Percentiles rank a stretch among this genome's conserved stretches.
Conservation (phyloP, 2,329 filamentous ascomycete genomes). For the Thelonectria blattea region DNA sequence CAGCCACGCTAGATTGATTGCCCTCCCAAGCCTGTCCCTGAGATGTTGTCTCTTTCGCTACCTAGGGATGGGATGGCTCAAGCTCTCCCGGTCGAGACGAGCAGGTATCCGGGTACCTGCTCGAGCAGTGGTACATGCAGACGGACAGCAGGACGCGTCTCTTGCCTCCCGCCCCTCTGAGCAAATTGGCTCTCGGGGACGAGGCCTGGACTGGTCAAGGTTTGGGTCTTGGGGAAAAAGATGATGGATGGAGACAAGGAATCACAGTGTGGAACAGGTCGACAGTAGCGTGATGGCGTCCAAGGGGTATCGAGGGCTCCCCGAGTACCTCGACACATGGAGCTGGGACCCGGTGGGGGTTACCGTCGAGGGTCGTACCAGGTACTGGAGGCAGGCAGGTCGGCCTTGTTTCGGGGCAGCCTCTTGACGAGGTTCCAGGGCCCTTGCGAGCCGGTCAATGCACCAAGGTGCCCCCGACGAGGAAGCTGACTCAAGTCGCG, state of each 20-base stretch:
- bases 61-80: too few species aligned
- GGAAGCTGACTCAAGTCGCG: slow-evolving; percentile 1
- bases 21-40: neutral
- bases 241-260: slow-evolving; percentile 24
- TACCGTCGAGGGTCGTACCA: slow-evolving; percentile 26
- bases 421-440: slow-evolving; percentile 11
- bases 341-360: slow-evolving; percentile 22
- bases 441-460: neutral
- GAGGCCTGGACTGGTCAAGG: slow-evolving; percentile 28
- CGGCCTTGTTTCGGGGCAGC: slow-evolving; percentile 22
- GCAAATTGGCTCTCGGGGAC: slow-evolving; percentile 22
- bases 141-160: neutral
- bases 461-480: slow-evolving; percentile 1
- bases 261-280: slow-evolving; percentile 24
- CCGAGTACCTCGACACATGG: slow-evolving; percentile 35
- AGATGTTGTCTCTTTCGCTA: neutral
- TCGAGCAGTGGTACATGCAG: neutral
- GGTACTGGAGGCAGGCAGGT: slow-evolving; percentile 16
- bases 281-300: slow-evolving; percentile 26
- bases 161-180: slow-evolving; percentile 11
- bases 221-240: slow-evolving; percentile 22
- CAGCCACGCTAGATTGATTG: neutral
- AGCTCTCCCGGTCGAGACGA: too few species aligned
- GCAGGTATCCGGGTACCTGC: too few species aligned
- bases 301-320: slow-evolving; percentile 28